phyloP scores from a whole-genome alignment of 495 filamentous ascomycete species.

The Daldinia grandis region DNA sequence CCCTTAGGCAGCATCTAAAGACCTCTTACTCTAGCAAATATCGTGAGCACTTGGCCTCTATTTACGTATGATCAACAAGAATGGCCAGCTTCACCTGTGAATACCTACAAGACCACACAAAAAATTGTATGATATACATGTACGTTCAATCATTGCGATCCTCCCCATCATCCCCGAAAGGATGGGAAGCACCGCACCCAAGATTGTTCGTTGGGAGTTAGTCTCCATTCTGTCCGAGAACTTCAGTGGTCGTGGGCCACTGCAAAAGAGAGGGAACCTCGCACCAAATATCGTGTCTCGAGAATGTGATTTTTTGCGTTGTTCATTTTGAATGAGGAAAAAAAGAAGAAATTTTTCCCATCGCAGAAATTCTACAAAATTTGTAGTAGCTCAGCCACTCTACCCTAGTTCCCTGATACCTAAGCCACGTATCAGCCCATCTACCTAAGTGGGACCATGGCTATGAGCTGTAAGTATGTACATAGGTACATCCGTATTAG shows the following conservation, averaged over 20 bases:
- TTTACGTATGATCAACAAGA: not conserved
- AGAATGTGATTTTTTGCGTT: constrained; percentile 64
- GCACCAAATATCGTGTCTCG: constrained; percentile 55
- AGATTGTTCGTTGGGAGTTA: constrained; percentile 60
- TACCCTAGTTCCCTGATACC: not conserved
- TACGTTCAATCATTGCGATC: constrained; percentile 67
- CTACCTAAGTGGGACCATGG: not conserved
- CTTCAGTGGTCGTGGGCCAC: constrained; percentile 57
- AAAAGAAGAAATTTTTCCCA: constrained; percentile 42
- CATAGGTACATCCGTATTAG: constrained; percentile 9
- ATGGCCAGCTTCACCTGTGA: not conserved
- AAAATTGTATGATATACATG: constrained; percentile 41
- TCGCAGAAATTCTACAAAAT: constrained; percentile 38
- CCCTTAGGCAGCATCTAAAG: not conserved
- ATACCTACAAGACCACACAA: not conserved
- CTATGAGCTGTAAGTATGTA: not conserved
- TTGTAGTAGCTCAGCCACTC: constrained; percentile 22
- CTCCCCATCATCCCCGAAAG: constrained; percentile 52
- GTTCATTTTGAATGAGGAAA: constrained; percentile 57
- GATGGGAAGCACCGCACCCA: constrained; percentile 64
- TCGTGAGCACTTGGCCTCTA: not conserved
- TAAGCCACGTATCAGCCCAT: constrained; percentile 28
- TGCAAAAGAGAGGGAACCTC: constrained; percentile 50
- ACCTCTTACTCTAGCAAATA: not conserved
- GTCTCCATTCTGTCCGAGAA: constrained; percentile 64